phyloP scores from a whole-genome alignment of 805 yeast genomes.

The Candida boleticola region DNA sequence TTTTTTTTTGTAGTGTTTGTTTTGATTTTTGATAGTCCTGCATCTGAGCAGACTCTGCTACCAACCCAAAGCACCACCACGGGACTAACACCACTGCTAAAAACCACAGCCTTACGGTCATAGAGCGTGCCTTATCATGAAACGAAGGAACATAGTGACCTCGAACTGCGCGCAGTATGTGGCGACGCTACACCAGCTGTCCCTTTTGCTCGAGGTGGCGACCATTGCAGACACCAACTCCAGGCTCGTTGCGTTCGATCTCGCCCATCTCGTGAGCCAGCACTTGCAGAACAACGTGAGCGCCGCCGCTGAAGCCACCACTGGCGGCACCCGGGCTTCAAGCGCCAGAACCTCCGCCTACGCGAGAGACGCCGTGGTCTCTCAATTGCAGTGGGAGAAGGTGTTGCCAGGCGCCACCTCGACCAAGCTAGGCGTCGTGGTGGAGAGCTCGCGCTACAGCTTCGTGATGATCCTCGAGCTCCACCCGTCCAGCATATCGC shows the following conservation, averaged over 20 bases:
- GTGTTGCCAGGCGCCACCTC: conserved; percentile 8
- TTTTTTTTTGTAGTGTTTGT: no score
- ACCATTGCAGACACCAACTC: background rate
- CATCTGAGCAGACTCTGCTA: no score
- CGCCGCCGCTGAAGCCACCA: background rate
- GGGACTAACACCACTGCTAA: no score
- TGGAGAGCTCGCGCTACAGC: conserved; percentile 9
- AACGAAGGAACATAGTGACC: background rate
- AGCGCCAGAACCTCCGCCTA: background rate
- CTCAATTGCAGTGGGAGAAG: conserved; percentile 24
- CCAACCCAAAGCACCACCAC: no score
- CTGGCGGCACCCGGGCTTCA: no score
- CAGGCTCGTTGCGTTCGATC: background rate
- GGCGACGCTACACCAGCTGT: background rate
- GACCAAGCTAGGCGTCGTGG: conserved; percentile 31
- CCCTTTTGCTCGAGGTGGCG: background rate
- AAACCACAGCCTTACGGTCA: no score
- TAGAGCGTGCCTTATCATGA: no score
- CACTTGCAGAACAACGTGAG: background rate
- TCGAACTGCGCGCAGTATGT: background rate
- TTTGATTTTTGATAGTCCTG: no score
- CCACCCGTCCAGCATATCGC: conserved; percentile 16
- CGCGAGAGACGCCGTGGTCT: background rate
- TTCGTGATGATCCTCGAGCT: conserved; percentile 1
- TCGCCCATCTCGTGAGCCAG: background rate